Conservation (phyloP, 2,329 filamentous ascomycete genomes). For the Nannizziopsis barbatae region DNA sequence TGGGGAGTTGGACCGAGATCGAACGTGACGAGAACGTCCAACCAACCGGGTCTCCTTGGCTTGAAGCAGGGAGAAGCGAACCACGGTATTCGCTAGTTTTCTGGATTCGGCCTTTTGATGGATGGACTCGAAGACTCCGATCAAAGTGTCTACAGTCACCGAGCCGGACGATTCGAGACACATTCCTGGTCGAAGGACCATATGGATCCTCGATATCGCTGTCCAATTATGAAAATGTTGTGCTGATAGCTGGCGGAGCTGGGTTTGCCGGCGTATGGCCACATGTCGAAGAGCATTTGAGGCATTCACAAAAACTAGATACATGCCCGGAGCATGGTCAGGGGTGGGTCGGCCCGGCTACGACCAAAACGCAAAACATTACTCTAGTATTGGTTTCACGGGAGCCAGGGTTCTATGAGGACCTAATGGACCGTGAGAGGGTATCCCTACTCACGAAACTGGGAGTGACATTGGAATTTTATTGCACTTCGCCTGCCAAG, state of each 20-base stretch:
- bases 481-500: constrained; percentile 5
- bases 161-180: constrained; percentile 18
- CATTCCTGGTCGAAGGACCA: constrained; percentile 38
- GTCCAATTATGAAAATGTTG: constrained; percentile 36
- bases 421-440: constrained; percentile 7
- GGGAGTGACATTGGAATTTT: constrained; percentile 10
- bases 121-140: constrained; percentile 35
- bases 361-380: constrained; percentile 14
- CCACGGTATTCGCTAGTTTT: constrained; percentile 26
- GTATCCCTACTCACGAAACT: background rate
- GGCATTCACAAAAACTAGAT: constrained; percentile 1
- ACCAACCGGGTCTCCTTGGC: background rate
- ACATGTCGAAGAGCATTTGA: constrained; percentile 20
- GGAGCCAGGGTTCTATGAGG: constrained; percentile 11
- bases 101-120: constrained; percentile 37
- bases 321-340: background rate
- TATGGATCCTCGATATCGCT: constrained; percentile 35
- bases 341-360: background rate
- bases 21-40: background rate
- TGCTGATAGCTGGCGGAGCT: constrained; percentile 35
- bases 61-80: background rate
- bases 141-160: constrained; percentile 20
- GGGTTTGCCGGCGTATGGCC: constrained; percentile 37
- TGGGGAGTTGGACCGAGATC: constrained; percentile 19
- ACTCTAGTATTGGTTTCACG: constrained; percentile 20